Evolutionary conservation across 2,329 filamentous ascomycete species (phyloP), one percentile per base, ranked within the genome.

Genomic region (Fusarium ambrosium): DNA sequence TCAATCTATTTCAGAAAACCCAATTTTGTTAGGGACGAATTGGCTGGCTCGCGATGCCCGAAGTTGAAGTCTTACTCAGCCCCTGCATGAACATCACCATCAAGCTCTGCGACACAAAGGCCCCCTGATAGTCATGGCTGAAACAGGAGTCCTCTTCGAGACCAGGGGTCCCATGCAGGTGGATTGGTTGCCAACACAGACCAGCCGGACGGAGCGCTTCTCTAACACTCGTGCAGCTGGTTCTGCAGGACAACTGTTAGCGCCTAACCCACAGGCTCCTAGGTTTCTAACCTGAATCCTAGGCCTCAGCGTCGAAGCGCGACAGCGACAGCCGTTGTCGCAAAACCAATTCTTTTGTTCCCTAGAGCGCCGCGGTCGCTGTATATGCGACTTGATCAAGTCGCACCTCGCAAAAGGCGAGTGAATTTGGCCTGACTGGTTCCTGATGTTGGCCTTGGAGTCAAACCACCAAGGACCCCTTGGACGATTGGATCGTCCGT

Each of bases 71-170:
- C 37, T 64, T 37, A 64, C 22, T 20, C n/a, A 55, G 41, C 62
- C 59, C 72, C 62, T 74, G 69, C 72, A 75, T 73, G 53, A 61
- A 69, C 24, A 36, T 73, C 56, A 45, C 72, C 41, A 70, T 67
- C 66, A 53, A 63, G 56, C 66, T 67, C 62, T 72, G 69, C 72
- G 66, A 75, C 72, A 70, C 60, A 36, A 61, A 63, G 43, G 18
- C 36, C 60, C 65, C 48, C 48, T 55, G 48, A 29, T 34, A 55
- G 48, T 20, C 48, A 45, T 20, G 60, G 66, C 72, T 74, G 72
- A 74, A 74, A 74, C 72, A 75, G 69, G 66, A 75, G 65, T 56
- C 60, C 37, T 55, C 43, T 53, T 60, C 27, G 69, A 74, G 65
- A 69, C 53, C 56, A 58, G 68, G 68, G n/a, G 29, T n/a, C 65